Base-by-base conservation (phyloP, 805 yeast species). In the Yarrowia hollandica region DNA sequence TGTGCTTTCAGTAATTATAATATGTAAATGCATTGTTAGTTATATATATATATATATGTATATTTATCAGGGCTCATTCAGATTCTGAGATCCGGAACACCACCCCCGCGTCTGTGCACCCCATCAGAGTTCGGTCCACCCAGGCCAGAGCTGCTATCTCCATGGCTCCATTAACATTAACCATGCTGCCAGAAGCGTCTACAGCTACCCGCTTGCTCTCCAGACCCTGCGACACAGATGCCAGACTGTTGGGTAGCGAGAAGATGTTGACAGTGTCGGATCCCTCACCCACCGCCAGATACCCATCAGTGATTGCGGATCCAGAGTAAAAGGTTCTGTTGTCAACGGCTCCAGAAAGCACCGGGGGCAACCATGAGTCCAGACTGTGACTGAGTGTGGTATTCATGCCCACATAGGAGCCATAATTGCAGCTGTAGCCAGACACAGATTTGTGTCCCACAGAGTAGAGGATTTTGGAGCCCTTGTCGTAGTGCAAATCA, bases 21-120 rank as follows among this genome's bases (percentile, higher is more conserved):
- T n/a, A n/a, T n/a, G n/a, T n/a, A n/a, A 41, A 25, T 41, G 55
- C 38, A 46, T 31, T 44, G 55, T 44, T 44, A 44, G 55, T 41
- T 41, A 6, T 41, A 8, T 44, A n/a, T 42, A 16, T 19, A 8
- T 31, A 12, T 31, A 12, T 31, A 31, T 12, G 14, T 31, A 8
- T n/a, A n/a, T n/a, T n/a, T n/a, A n/a, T n/a, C n/a, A n/a, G n/a
- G n/a, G n/a, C n/a, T n/a, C n/a, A n/a, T n/a, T n/a, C n/a, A n/a
- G n/a, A n/a, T n/a, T n/a, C n/a, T n/a, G n/a, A n/a, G n/a, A 48
- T 11, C 1, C 34, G 38, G 34, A 48, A 48, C 21, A n/a, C 55
- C 3, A 48, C 55, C 9, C 55, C 55, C 16, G 30, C 30, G 22
- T 48, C 55, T 3, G 55, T 48, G n/a, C 39, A 48, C 1, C 55